phyloP scores from a whole-genome alignment of 768 basidiomycete genomes.

The Kwoniella bestiolae region DNA sequence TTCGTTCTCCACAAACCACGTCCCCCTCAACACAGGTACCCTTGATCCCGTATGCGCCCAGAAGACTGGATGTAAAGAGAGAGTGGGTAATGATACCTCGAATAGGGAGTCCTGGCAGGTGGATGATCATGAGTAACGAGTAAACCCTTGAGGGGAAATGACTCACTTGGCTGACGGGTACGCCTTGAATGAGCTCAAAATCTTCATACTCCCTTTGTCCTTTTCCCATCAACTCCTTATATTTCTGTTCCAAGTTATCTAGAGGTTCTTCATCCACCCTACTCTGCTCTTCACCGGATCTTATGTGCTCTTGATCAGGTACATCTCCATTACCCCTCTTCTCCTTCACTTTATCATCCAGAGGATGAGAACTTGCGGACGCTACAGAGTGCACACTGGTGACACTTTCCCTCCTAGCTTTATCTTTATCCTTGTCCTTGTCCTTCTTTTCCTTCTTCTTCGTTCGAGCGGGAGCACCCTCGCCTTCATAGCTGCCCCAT shows the following conservation, averaged over 20 bases:
- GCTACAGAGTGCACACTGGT: constrained; percentile 10
- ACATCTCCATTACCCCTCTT: constrained; percentile 10
- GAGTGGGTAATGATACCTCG: constrained; percentile 50
- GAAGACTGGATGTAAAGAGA: constrained; percentile 59
- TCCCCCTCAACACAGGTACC: constrained; percentile 58
- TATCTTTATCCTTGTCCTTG: constrained; percentile 25
- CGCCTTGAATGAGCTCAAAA: constrained; percentile 48
- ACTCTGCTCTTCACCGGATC: constrained; percentile 36
- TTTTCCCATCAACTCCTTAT: constrained; percentile 38
- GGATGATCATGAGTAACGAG: neutral
- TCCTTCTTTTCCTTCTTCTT: constrained; percentile 36
- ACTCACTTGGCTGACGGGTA: constrained; percentile 55
- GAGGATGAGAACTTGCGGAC: constrained; percentile 5
- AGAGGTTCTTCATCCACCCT: constrained; percentile 18
- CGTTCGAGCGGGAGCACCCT: constrained; percentile 38
- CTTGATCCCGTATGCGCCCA: constrained; percentile 58
- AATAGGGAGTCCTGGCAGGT: constrained; percentile 55
- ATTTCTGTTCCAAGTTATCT: constrained; percentile 26
- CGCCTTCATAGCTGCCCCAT: constrained; percentile 45
- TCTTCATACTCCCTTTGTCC: constrained; percentile 47
- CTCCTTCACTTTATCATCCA: constrained; percentile 16
- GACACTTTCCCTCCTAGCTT: constrained; percentile 26
- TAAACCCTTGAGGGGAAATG: neutral
- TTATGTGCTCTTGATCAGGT: constrained; percentile 14
- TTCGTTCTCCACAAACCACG: constrained; percentile 60